Evolutionary conservation across 2,329 filamentous ascomycete genomes (phyloP), one percentile per base, ranked within the genome.

Genomic region (Alternaria sp.): DNA sequence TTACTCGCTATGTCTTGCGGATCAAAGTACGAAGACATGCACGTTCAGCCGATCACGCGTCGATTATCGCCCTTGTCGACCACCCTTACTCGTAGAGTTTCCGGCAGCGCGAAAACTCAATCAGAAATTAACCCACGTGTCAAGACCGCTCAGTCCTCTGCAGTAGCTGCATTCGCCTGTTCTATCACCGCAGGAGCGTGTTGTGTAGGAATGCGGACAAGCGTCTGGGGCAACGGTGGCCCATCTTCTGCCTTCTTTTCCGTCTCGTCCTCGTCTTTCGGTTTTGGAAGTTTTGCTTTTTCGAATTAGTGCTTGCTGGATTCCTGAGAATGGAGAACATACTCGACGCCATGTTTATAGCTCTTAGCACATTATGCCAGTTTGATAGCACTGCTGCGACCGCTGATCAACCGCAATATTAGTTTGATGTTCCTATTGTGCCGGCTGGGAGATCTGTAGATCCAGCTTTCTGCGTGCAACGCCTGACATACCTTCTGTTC

Each of bases 301-400:
- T 51, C 12, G 41, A 26, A 61, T 73, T 63, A 75, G 66, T 61
- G 51, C n/a, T 50, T 41, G 44, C 21, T 46, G 33, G 15, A 47
- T 25, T 58, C 33, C 6, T 55, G 12, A 15, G 46, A 30, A 37
- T 43, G 43, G 11, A 30, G 7, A 26, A 82, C 88, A 75, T 85
- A 94, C 92, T 87, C 64, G 91, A 94, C 65, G 93, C 93, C 91
- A 96, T 94, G 75, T 91, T 91, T 75, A 96, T 94, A 45, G 92
- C 92, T 68, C 91, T 86, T 64, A 96, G 85, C 68, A 96, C 92
- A 72, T 93, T 94, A 79, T 94, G 91, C 93, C 93, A 96, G 78
- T 96, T 96, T 57, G 90, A 88, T 77, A 96, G 84, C 21, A 96
- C 92, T n/a, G 90, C 87, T 43, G 93, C 92, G 73, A 96, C 93